Evolutionary conservation across 306 rosid species (phyloP), one percentile per base, ranked within the genome.

Genomic region (Ceratonia siliqua): DNA sequence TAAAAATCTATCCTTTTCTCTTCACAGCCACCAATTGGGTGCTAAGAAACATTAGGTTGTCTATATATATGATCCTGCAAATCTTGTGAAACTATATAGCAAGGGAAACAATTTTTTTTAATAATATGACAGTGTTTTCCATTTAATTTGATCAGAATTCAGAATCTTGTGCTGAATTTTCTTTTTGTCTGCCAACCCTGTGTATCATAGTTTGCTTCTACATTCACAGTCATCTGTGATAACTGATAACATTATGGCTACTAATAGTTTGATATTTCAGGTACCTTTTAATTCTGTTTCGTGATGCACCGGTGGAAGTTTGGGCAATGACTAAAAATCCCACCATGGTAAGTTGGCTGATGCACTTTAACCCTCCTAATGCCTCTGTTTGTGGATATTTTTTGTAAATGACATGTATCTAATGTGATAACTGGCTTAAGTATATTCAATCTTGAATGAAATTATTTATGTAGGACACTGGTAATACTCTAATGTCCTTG

Each of bases 281-380:
- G 87, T 95, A 95, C 87, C 98, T 95, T 81, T 86, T 95, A 49
- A 86, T 95, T 80, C 85, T 95, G 96, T 93, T 92, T 79, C 97
- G 92, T 54, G 99, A 95, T 82, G 99, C 99, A 65, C 99, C 99
- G 2, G 96, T 95, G 68, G 99, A 95, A 81, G 98, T 95, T 81
- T 95, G 99, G 99, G 99, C 99, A 76, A 95, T 95, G 99, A 89
- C 99, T 59, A 95, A 90, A 86, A 86, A 58, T 86, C 99, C 99
- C 28, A 85, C 89, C 67, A 95, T 95, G 99, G 99, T 95, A 92
- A 71, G 74, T 72, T 82, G 63, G 70, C 72, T 76, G 66, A 50
- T 59, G 79, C 55, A 68, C 64, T 77, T 83, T 68, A 46, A 43
- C 42, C 50, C 46, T 74, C 35, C 58, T 38, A 50, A 45, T n/a